Evolutionary conservation across 139 green algal genomes (phyloP), one percentile per base, ranked within the genome.

Genomic region (Chlamydomonas asymmetrica): DNA sequence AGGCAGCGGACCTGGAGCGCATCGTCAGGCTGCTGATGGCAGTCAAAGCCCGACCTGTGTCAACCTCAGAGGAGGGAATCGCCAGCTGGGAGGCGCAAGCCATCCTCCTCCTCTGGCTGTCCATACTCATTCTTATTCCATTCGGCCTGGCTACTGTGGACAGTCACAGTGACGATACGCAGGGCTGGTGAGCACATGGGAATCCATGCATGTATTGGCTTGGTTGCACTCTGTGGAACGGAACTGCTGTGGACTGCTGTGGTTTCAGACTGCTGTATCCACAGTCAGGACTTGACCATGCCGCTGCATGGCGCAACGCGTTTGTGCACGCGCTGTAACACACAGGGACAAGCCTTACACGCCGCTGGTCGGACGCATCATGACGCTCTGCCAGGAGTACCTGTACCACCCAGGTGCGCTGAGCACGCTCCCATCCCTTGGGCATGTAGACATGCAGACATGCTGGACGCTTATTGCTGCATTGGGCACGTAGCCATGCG

Each of bases 51-150:
- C 39, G 59, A 54, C 40, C 66, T 52, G 45, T 16, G 45, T 16
- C 8, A 68, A 48, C 25, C 59, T 63, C 41, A 22, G 73, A 84
- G 67, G 72, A 84, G 35, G 72, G 73, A 5, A 39, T 85, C 1
- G 71, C 62, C 2, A 20, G 60, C 25, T 96, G 91, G 91, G 91
- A 98, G 80, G 85, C 88, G 5, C 88, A 93, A 50, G 92, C 82
- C 63, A 88, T 92, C 29, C 71, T 98, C 63, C 85, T 99, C 41
- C 85, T 98, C n/a, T 99, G 96, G 96, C 89, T 99, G 5, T 93
- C 91, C 32, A 89, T 97, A 45, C 85, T 99, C 31, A 91, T 94
- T 38, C 87, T 98, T 9, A 89, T 97, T 8, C 96, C 96, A 25
- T 99, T 99, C 76, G 89, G 97, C 81, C 86, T 99, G 25, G 66